Evolutionary conservation across 2,329 filamentous ascomycete species (phyloP), one percentile per base, ranked within the genome.

Genomic region (Neonectria ditissima): DNA sequence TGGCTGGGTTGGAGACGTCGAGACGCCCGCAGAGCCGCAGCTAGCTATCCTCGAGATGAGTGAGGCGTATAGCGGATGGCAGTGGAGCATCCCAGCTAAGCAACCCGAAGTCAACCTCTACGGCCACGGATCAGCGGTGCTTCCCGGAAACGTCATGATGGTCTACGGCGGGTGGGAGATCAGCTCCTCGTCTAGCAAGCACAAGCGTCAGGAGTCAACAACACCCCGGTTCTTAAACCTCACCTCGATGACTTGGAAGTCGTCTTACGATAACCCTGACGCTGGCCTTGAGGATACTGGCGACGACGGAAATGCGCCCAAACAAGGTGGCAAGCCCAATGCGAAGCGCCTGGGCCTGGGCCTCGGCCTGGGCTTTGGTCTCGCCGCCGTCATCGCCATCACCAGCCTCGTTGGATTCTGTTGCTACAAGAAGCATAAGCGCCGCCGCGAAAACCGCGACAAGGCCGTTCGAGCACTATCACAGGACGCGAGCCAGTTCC

Each of bases 1-100:
- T 20, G 96, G 96, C 1, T 99, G 96, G 96, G 93, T 97, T 5
- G 95, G 94, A 4, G 89, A 97, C 73, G 84, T 91, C 0, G 85
- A 82, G 9, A 91, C 89, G 32, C 87, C 94, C 1, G 96, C 96
- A 0, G 83, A 89, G 30, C 96, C 96, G 1, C 93, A 97, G 74
- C 82, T 98, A 26, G 92, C 88, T 0, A 80, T 97, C 3, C 81
- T 98, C 3, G 83, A 92, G 62, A 83, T 97, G 61, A 92, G 91
- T 7, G 86, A 90, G 64, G 89, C 89, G 4, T 96, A 92, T 74
- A 91, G 90, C 9, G 83, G 87, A 32, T 95, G 92, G 92, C 79
- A 83, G 65, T 96, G 92, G 92, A 82, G 80, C 1, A 80, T 91
- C 1, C 92, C 92, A 0, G 73, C 80, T 0, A 73, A 81, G 4